Evolutionary conservation across 2,329 filamentous ascomycete species (phyloP), one percentile per base, ranked within the genome.

Genomic region (Fusarium sp.): DNA sequence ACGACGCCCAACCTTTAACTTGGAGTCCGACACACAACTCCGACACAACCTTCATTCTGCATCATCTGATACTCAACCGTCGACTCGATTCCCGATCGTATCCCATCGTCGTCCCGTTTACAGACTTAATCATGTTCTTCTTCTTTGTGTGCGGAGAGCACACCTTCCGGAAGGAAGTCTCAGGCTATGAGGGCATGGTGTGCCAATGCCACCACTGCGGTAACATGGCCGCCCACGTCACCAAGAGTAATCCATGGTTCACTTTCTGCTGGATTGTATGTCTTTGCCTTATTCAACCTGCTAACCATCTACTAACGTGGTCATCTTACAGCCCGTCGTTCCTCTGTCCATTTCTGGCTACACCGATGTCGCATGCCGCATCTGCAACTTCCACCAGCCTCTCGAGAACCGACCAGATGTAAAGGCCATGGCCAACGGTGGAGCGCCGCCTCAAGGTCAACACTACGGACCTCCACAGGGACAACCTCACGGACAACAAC

Each of bases 311-410:
- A 34, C 78, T 80, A 72, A 80, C 50, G 16, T 20, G 10, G 35
- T 6, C 2, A 45, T 45, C 35, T 34, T 58, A 29, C 57, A 92
- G 88, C 93, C 93, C 58, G 82, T 95, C 54, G 86, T 95, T 29
- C 93, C 93, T 0, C 91, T 95, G 78, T 91, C 89, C 54, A 85
- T 92, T 73, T 87, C 89, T 67, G 90, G 90, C 64, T 91, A 92
- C 82, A 86, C 91, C 76, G 93, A 94, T 78, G 88, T 96, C 65
- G 85, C 87, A 68, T 96, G 93, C 85, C 88, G 90, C 78, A 91
- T 95, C 81, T 96, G 93, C 87, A 90, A 92, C 80, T 95, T 94
- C 80, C 88, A 90, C 72, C 92, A 95, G 80, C 90, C 90, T 11
- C 86, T 92, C 64, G 85, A 89, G 73, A 85, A 87, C 76, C 84